Evolutionary conservation across 2,329 filamentous ascomycete genomes (phyloP), one percentile per base, ranked within the genome.

Genomic region (Botryosphaeria dothidea): DNA sequence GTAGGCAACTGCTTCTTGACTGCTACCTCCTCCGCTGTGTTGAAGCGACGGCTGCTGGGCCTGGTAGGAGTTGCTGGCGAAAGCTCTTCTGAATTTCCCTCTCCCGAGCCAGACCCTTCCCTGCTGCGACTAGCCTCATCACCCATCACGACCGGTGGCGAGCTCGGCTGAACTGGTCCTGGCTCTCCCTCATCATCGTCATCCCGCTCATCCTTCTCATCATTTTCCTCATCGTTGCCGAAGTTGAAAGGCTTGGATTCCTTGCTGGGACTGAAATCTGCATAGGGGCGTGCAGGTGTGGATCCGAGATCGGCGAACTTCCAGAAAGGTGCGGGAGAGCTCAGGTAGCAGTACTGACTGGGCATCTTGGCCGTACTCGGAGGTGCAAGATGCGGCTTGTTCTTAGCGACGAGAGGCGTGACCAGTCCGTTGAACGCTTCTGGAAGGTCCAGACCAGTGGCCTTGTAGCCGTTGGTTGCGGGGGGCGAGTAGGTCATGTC

Each of bases 241-340:
- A 57, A 56, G 38, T 15, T 31, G 13, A 65, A 51, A 13, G 54
- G 63, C 60, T 67, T 72, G 46, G 73, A 71, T 23, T 77, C 70
- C 66, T 77, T 77, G 65, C 73, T 77, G 0, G 75, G 74, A 49
- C 74, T 77, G 11, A 76, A 66, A 43, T 77, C 75, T 9, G 66
- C 67, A n/a, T 69, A 71, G 11, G 69, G 70, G 66, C 78, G 78
- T 7, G 91, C 80, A 1, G 91, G 91, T 1, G 91, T 93, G 76
- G 88, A 92, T 27, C 86, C 86, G 66, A 92, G 85, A 69, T 93
- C 90, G 45, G 90, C 88, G 76, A 91, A 95, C 75, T 92, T 93
- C 92, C 92, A 96, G 77, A 96, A 95, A 0, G 92, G 91, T 0
- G 92, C 92, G 0, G 92, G 92, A 34, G 90, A 93, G 70, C 90